Evolutionary conservation across 225 moss, liverwort and hornwort genomes (phyloP).

Genomic region (Lunularia cruciata): DNA sequence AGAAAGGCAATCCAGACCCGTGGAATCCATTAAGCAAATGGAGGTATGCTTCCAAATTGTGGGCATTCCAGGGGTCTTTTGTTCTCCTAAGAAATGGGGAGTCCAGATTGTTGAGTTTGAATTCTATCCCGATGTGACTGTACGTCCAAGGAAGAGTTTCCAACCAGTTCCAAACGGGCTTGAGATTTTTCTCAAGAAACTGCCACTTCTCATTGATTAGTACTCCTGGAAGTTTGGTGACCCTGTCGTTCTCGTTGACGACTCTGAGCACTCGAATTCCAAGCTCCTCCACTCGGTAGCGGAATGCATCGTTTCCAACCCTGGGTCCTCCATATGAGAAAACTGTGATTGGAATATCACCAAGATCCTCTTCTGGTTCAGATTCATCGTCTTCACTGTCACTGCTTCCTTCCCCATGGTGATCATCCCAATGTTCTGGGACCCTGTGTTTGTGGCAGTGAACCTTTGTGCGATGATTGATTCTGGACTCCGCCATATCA

Average conservation of each 20-base stretch:
- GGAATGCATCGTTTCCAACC: conserved; percentile 66
- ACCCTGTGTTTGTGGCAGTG: neutral
- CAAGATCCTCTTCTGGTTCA: neutral
- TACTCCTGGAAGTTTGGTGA: conserved; percentile 57
- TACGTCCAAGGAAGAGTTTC: conserved; percentile 37
- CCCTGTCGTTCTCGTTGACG: conserved; percentile 43
- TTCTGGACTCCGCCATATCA: conserved; percentile 58
- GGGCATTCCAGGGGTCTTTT: conserved; percentile 37
- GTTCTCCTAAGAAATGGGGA: conserved; percentile 41
- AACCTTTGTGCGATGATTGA: conserved; percentile 6
- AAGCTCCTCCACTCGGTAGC: conserved; percentile 44
- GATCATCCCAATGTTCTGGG: neutral
- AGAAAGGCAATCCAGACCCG: conserved; percentile 21
- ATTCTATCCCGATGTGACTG: conserved; percentile 52
- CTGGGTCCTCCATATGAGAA: conserved; percentile 60
- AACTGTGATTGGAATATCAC: conserved; percentile 51
- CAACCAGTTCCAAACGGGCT: neutral
- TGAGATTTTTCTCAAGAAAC: neutral
- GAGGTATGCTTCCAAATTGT: conserved; percentile 68
- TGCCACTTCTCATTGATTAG: conserved; percentile 4
- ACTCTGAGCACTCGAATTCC: conserved; percentile 63
- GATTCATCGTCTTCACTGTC: neutral
- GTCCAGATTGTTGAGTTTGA: conserved; percentile 38
- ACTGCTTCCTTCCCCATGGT: too few relatives aligned
- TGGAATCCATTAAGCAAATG: conserved; percentile 59